Percentiles rank a stretch among this genome's conserved stretches.
phyloP scores from a whole-genome alignment of 2,329 filamentous ascomycete species.

The Trichoderma gracile region DNA sequence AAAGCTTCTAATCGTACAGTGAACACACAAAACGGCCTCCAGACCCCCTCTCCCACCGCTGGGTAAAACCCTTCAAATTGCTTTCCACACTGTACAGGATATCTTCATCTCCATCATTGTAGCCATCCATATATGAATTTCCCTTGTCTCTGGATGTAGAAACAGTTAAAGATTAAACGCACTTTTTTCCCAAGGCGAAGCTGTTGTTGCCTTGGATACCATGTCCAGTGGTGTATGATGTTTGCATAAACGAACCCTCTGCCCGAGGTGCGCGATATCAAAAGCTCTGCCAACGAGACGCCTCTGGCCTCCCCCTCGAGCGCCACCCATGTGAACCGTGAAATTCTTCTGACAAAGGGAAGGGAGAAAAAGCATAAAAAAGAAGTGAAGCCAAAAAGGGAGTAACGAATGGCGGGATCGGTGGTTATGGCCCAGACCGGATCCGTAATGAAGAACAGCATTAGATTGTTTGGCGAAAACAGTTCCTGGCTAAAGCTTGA shows the following conservation, averaged over 20 bases:
- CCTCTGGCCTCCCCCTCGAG: conserved; percentile 35
- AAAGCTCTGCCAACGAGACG: conserved; percentile 34
- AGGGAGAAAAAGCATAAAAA: not conserved
- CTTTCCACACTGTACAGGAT: conserved; percentile 27
- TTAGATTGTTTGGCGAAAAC: conserved; percentile 13
- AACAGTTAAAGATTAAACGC: conserved; percentile 33
- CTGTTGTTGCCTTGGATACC: conserved; percentile 36
- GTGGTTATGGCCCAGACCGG: conserved; percentile 1
- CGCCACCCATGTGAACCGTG: conserved; percentile 32
- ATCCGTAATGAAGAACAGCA: conserved; percentile 11
- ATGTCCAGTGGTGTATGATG: conserved; percentile 40
- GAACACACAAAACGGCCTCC: conserved; percentile 29
- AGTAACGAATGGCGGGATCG: not conserved
- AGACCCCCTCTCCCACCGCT: conserved; percentile 28
- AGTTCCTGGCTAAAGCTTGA: conserved; percentile 1
- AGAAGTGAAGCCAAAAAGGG: not conserved
- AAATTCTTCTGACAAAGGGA: conserved; percentile 29
- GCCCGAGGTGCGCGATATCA: conserved; percentile 36
- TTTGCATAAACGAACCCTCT: conserved; percentile 20
- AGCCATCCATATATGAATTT: conserved; percentile 21
- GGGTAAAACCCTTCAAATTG: conserved; percentile 31
- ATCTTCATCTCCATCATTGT: conserved; percentile 11
- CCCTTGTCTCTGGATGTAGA: conserved; percentile 44
- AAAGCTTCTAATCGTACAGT: conserved; percentile 38
- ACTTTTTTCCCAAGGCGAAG: conserved; percentile 40